Evolutionary conservation across 1,284 basidiomycete species (phyloP), one percentile per base, ranked within the genome.

Genomic region (Sporisorium exsertum): DNA sequence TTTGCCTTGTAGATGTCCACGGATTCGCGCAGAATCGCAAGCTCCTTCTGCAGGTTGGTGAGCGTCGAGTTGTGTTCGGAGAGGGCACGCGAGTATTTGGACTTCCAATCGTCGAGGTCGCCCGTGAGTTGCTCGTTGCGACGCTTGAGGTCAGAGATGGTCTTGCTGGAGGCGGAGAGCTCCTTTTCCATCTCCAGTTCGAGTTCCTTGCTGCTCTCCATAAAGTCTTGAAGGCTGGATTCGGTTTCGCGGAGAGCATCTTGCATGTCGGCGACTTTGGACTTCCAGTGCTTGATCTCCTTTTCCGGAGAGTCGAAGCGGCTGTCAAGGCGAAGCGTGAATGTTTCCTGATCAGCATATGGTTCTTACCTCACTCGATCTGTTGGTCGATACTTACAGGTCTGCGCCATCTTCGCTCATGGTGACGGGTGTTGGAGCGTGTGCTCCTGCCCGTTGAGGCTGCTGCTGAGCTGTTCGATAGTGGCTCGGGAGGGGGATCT

Each of bases 101-200:
- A 68, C 64, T 83, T 83, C 83, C 81, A 84, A 27, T 83, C 82
- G 20, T 85, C 83, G 37, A 80, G 74, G 27, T 82, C 79, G 18
- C 72, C 71, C 2, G 65, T 64, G 32, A 81, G 57, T 40, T 74
- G 65, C 55, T 84, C 82, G 56, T 78, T 80, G 51, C 75, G 74
- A 33, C 71, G 62, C 27, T 69, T 69, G 15, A 81, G 67, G 33
- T 79, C 79, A 4, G 71, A 64, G 24, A 72, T 73, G 49, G 72
- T 74, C 58, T 70, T 69, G 55, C 61, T 71, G 22, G 73, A 74
- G 26, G 67, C 45, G 46, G 68, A 49, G 58, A 84, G 66, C 29
- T 85, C 83, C 58, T 73, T 78, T 43, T 85, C 83, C 78, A 85
- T 79, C 58, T 85, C 83, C 10, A 59, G 63, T 58, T 85, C 83